Evolutionary conservation across 2,329 filamentous ascomycete species (phyloP).

Genomic region (Paecilomyces variotii): DNA sequence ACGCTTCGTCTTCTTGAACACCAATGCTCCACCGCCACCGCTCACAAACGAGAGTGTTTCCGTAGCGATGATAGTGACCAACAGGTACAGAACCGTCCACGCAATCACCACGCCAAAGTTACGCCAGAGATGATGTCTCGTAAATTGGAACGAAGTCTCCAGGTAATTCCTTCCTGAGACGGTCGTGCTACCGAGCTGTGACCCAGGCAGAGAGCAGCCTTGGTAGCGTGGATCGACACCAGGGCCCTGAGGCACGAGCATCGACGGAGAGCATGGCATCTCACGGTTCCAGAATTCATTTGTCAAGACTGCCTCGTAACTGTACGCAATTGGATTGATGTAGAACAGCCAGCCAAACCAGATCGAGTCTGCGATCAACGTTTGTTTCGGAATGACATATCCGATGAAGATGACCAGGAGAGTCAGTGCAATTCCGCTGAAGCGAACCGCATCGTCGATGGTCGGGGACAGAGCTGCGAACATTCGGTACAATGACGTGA

Average conservation of each 20-base stretch:
- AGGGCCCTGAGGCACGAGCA: constrained; percentile 54
- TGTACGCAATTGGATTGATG: constrained; percentile 49
- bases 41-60: constrained; percentile 59
- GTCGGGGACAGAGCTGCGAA: constrained; percentile 56
- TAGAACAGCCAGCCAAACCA: constrained; percentile 60
- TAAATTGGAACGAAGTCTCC: constrained; percentile 48
- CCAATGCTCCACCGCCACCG: constrained; percentile 57
- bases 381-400: constrained; percentile 58
- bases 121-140: constrained; percentile 54
- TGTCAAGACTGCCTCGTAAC: constrained; percentile 58
- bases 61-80: constrained; percentile 61
- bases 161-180: constrained; percentile 52
- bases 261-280: constrained; percentile 52
- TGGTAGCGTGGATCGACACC: constrained; percentile 49
- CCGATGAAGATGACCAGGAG: constrained; percentile 57
- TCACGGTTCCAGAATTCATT: constrained; percentile 55
- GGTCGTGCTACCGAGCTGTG: constrained; percentile 41
- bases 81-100: constrained; percentile 65
- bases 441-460: constrained; percentile 59
- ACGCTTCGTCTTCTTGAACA: constrained; percentile 63
- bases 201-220: constrained; percentile 56
- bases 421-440: constrained; percentile 55
- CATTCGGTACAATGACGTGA: constrained; percentile 59
- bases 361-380: constrained; percentile 50
- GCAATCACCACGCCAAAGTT: constrained; percentile 73